Percentiles rank a stretch among this genome's conserved stretches.
phyloP scores from a whole-genome alignment of 1,284 basidiomycete genomes.

The Ceratobasidium sp. region DNA sequence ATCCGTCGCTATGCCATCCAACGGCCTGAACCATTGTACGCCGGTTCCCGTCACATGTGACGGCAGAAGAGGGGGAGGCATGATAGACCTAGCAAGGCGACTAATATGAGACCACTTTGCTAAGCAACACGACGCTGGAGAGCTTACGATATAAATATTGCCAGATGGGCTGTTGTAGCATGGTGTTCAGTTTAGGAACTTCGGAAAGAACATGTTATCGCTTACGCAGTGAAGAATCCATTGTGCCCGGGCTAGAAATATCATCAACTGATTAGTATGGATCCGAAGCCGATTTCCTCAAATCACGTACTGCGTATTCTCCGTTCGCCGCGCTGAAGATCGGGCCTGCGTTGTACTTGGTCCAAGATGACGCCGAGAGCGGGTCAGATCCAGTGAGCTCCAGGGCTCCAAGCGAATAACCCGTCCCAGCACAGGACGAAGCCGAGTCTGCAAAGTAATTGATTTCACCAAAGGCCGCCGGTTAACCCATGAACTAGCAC shows the following conservation, averaged over 20 bases:
- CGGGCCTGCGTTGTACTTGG: not conserved
- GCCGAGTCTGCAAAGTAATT: constrained; percentile 20
- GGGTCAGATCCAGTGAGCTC: constrained; percentile 7
- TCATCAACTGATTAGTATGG: no score
- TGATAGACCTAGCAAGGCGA: constrained; percentile 41
- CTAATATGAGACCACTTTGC: no score
- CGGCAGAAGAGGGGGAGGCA: constrained; percentile 32
- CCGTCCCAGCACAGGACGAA: constrained; percentile 21
- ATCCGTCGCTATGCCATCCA: constrained; percentile 27
- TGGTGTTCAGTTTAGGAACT: not conserved
- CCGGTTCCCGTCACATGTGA: constrained; percentile 39
- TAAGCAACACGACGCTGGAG: not conserved
- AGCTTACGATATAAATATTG: constrained; percentile 56
- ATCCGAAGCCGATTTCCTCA: no score
- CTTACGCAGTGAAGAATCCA: constrained; percentile 53
- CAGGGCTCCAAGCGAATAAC: constrained; percentile 28
- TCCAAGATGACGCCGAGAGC: not conserved
- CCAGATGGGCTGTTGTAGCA: constrained; percentile 53
- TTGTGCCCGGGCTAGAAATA: constrained; percentile 10
- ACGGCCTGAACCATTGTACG: constrained; percentile 40
- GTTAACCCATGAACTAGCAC: not conserved
- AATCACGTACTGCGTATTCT: not conserved
- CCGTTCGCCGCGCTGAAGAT: constrained; percentile 9
- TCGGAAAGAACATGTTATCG: no score
- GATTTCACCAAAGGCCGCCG: no score